Conservation (phyloP, 768 basidiomycete genomes). For the Trametes cingulata region DNA sequence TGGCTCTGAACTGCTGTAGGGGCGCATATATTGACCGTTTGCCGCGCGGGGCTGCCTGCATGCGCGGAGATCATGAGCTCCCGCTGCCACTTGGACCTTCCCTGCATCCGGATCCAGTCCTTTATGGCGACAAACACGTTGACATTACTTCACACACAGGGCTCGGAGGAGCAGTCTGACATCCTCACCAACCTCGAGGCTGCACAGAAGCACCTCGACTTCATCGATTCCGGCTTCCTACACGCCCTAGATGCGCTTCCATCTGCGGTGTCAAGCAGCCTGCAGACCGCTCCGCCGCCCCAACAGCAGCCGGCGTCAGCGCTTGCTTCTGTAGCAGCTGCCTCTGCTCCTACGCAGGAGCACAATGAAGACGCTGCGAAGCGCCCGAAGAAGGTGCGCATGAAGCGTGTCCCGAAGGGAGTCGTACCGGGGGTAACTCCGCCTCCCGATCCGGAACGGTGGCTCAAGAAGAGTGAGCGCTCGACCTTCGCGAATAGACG, state of each 20-base stretch:
- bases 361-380: conserved; percentile 28
- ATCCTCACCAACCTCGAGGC: conserved; percentile 85
- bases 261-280: conserved; percentile 45
- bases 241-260: conserved; percentile 64
- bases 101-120: background rate
- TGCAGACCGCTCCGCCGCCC: conserved; percentile 68
- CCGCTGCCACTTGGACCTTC: background rate
- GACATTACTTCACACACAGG: conserved; percentile 42
- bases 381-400: conserved; percentile 50
- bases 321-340: conserved; percentile 18
- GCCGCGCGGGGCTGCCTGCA: background rate
- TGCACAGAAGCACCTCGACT: conserved; percentile 80
- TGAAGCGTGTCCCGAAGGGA: conserved; percentile 71
- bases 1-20: too few relatives aligned
- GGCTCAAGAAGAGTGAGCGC: conserved; percentile 86
- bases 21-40: background rate
- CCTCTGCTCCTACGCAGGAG: conserved; percentile 2
- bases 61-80: background rate
- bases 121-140: background rate
- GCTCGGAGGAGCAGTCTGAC: conserved; percentile 86
- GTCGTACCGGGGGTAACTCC: conserved; percentile 79
- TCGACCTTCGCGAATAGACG: conserved; percentile 55
- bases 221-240: conserved; percentile 71
- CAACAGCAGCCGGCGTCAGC: conserved; percentile 37
- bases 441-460: conserved; percentile 82